Base-by-base conservation (phyloP, 768 basidiomycete genomes). In the Megacollybia marginata region DNA sequence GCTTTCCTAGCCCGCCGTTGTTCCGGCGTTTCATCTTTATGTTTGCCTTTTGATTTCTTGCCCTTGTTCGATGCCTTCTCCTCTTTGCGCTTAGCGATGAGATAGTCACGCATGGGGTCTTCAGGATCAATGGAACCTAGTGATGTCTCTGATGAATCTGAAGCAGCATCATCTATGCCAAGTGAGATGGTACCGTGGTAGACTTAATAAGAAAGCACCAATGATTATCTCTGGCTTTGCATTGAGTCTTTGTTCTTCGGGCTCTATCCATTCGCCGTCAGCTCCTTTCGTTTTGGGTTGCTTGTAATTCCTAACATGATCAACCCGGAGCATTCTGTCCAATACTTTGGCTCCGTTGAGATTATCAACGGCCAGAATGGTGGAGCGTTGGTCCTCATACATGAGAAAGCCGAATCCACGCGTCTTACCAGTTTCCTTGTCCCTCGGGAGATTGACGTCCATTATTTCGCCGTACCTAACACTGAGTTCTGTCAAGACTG, bases 381-480 rank as follows among this genome's bases (percentile, higher is more conserved):
- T 99, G 52, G 92, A 95, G 44, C 92, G 80, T 69, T 99, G 96
- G 66, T 99, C 93, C 68, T 95, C 92, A 66, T 98, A 99, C 96
- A 98, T 97, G 54, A 98, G 73, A 71, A 97, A 99, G 9, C 81
- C 94, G 63, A 98, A 99, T 2, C 96, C 96, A 60, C 71, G 83
- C 0, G 85, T 74, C 62, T 95, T 94, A 20, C 92, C 92, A 0
- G 95, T 95, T 48, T 85, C 76, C 62, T 93, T 94, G 70, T 96
- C 92, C 45, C 94, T 79, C 28, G 96, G 94, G 67, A 99, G 76
- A 63, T 98, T 93, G 51, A 97, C 72, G 60, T 99, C 92, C 73
- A 92, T 85, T 33, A 97, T 78, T 61, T 98, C 95, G n/a, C 95
- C 95, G 69, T 89, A 97, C 67, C 94, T 97, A 56, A 28, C 23